Evolutionary conservation across 805 yeast genomes (phyloP), one percentile per base, ranked within the genome.

Genomic region (Kockiozyma suomiensis): DNA sequence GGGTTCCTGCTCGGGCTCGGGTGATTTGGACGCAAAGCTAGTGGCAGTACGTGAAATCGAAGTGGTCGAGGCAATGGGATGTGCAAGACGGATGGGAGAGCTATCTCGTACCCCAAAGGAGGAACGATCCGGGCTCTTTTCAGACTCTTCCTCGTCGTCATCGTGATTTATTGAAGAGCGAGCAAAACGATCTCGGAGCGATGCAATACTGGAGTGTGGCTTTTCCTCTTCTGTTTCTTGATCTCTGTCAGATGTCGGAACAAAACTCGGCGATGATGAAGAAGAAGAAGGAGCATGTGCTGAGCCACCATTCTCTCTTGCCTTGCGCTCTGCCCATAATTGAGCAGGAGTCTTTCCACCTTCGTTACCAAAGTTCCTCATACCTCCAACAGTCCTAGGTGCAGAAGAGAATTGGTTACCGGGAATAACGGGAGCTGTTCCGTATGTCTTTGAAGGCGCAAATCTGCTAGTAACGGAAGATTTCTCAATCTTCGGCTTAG

Each of bases 341-440:
- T 91, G 97, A 30, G 97, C 97, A 25, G 97, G 97, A 6, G 96
- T 88, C 74, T 90, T 88, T 62, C 96, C 97, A 62, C 80, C 82
- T 62, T 82, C 82, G 55, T 86, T 76, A 63, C 82, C 94, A 72
- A 82, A 86, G 68, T 75, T 74, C 71, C 83, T 79, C 51, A 84
- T 75, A 41, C 90, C 93, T 3, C 65, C 62, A 12, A 59, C 17
- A 19, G 55, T 53, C 33, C 54, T 56, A 12, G 57, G 23, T 6
- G 21, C 40, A 2, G 40, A 21, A 55, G 85, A 84, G 48, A 81
- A 80, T 3, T 80, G 74, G 61, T 81, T 79, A 4, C 59, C 17
- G 2, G 72, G 73, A n/a, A 65, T 54, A 3, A 70, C 54, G 2
- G 74, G 70, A 28, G 79, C 79, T 23, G 76, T 74, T 54, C 75